Conservation (phyloP, 2,329 filamentous ascomycete species). For the Aspergillus pseudoviridinutans region DNA sequence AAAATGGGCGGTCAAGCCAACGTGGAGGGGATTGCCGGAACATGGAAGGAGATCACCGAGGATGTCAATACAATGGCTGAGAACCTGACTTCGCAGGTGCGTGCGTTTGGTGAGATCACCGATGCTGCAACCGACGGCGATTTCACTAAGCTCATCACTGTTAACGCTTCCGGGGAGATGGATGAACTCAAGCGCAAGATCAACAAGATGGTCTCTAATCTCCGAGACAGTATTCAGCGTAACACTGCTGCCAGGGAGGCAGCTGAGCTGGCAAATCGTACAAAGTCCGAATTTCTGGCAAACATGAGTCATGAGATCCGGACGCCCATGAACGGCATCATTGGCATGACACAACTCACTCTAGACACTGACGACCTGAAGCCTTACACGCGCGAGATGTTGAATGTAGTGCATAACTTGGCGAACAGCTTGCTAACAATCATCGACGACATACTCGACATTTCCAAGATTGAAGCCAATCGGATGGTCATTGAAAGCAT, state of each 20-base stretch:
- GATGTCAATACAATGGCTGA: conserved; percentile 92
- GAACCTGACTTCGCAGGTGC: conserved; percentile 89
- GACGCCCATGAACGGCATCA: conserved; percentile 96
- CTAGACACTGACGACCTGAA: conserved; percentile 93
- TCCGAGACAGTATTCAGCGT: conserved; percentile 92
- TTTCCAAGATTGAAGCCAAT: conserved; percentile 81
- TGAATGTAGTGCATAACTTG: conserved; percentile 95
- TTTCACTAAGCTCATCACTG: conserved; percentile 93
- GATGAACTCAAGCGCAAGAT: conserved; percentile 98
- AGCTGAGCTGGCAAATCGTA: conserved; percentile 94
- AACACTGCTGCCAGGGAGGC: conserved; percentile 95
- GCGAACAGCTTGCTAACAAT: conserved; percentile 96
- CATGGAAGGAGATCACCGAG: conserved; percentile 98
- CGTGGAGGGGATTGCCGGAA: conserved; percentile 83
- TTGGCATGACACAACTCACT: conserved; percentile 95
- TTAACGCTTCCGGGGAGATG: conserved; percentile 98
- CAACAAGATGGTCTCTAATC: conserved; percentile 97
- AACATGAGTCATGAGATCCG: conserved; percentile 99
- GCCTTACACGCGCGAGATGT: conserved; percentile 93
- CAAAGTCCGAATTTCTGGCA: conserved; percentile 95
- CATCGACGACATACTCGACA: conserved; percentile 75
- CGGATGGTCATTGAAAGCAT: conserved; percentile 99
- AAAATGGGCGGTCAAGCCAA: conserved; percentile 98
- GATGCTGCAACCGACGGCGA: conserved; percentile 95
- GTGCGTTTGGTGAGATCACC: conserved; percentile 97